These are phyloP conservation scores for Letharia columbiana DNA, from an alignment of 495 filamentous ascomycete species.

Conservation along the genomic window DNA sequence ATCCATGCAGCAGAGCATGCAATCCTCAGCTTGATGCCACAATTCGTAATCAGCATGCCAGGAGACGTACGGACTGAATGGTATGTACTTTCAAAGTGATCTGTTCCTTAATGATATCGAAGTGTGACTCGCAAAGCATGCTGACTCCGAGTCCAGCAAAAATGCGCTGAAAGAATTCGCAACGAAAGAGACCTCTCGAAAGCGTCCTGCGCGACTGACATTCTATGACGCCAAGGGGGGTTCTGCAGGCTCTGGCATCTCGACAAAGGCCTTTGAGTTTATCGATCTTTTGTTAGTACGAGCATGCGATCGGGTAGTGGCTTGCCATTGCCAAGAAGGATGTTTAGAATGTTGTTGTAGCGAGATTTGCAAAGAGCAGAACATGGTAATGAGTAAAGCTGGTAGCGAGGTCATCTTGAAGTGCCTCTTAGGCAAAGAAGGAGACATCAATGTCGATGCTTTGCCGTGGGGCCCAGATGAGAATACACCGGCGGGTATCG, in stretches of 20 bases:
- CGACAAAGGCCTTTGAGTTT: constrained; percentile 87
- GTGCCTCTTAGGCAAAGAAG: constrained; percentile 59
- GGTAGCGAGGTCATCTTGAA: constrained; percentile 74
- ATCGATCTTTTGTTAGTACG: constrained; percentile 68
- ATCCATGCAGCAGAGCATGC: constrained; percentile 96
- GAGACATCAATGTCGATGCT: constrained; percentile 64
- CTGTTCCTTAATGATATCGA: not conserved
- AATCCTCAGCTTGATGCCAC: constrained; percentile 75
- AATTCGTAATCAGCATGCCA: constrained; percentile 77
- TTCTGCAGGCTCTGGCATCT: constrained; percentile 71
- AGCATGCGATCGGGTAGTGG: constrained; percentile 68
- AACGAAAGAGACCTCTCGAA: constrained; percentile 62
- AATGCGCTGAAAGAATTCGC: constrained; percentile 68
- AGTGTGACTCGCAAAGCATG: not conserved
- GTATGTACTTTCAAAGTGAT: not conserved
- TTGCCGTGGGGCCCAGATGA: constrained; percentile 74
- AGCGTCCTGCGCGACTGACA: constrained; percentile 78
- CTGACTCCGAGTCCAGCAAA: constrained; percentile 39
- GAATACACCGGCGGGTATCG: constrained; percentile 57
- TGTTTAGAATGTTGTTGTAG: constrained; percentile 85
- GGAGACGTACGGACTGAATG: constrained; percentile 93
- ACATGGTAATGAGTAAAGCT: constrained; percentile 88
- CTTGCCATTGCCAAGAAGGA: constrained; percentile 62
- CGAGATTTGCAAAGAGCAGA: constrained; percentile 78
- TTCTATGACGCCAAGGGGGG: constrained; percentile 96